Conservation (phyloP, 2,329 filamentous ascomycete species). For the Trichoderma aggressivum region DNA sequence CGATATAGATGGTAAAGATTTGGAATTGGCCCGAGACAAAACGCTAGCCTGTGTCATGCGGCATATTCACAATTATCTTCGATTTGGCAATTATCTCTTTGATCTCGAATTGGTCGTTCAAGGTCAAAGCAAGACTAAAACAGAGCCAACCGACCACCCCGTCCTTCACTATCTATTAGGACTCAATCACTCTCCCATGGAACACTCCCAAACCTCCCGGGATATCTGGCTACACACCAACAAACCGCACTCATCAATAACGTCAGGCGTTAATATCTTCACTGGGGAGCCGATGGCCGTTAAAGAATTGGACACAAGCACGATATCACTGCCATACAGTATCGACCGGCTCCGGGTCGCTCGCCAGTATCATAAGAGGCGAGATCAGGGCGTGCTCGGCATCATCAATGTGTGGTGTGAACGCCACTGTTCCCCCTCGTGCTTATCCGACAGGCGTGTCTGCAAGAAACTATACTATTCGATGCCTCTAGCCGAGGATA, state of each 20-base stretch:
- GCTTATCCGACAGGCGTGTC: not conserved
- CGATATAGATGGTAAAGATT: not conserved
- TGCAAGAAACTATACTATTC: not conserved
- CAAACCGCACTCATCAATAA: no score
- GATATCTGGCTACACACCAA: no score
- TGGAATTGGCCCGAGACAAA: not conserved
- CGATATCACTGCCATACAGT: no score
- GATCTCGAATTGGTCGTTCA: not conserved
- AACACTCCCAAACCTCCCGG: no score
- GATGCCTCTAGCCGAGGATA: not conserved
- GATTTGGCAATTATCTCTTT: not conserved
- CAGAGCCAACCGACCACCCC: not conserved
- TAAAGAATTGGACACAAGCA: no score
- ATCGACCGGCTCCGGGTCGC: no score
- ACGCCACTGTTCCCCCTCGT: not conserved
- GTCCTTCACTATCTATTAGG: not conserved
- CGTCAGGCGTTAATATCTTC: no score
- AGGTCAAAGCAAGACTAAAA: not conserved
- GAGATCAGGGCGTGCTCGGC: no score
- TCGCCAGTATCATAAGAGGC: no score
- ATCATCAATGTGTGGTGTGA: not conserved
- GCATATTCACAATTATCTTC: not conserved
- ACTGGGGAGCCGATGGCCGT: no score
- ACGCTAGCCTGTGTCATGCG: not conserved
- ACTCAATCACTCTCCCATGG: not conserved